These are phyloP conservation scores for Debaryomycetaceae sp. DNA, from an alignment of 1,139 yeast genomes.

Conservation along the genomic window DNA sequence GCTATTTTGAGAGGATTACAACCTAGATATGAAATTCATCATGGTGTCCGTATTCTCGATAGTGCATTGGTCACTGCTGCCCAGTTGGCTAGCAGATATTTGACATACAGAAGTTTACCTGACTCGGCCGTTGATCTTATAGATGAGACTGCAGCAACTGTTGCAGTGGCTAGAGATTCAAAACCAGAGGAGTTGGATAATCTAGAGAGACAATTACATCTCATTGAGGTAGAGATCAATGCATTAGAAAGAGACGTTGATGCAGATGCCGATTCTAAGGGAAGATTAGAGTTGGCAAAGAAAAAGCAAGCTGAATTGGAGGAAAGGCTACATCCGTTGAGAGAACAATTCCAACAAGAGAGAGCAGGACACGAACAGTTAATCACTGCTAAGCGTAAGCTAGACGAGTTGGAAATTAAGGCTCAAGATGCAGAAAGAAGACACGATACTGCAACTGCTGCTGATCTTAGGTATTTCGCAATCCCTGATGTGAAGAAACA, in stretches of 20 bases:
- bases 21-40: constrained; percentile 94
- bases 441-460: constrained; percentile 90
- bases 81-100: constrained; percentile 88
- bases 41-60: constrained; percentile 94
- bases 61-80: constrained; percentile 95
- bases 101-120: constrained; percentile 93
- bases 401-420: constrained; percentile 88
- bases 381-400: constrained; percentile 81
- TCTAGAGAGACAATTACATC: constrained; percentile 86
- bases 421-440: constrained; percentile 97
- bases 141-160: constrained; percentile 96
- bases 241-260: constrained; percentile 96
- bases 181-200: constrained; percentile 96
- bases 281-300: constrained; percentile 74
- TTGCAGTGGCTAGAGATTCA: constrained; percentile 96
- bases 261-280: constrained; percentile 82
- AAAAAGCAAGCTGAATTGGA: constrained; percentile 79
- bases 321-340: constrained; percentile 80
- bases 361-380: constrained; percentile 89
- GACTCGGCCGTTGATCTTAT: constrained; percentile 97
- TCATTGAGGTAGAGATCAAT: constrained; percentile 90
- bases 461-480: constrained; percentile 94
- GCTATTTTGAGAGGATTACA: constrained; percentile 96
- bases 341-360: constrained; percentile 83
- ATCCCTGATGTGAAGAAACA: constrained; percentile 85